A percentile compares a stretch with the other conserved stretches of the same genome.
Evolutionary conservation across 2,329 filamentous ascomycete genomes (phyloP).

Genomic region (Venturia asperata): DNA sequence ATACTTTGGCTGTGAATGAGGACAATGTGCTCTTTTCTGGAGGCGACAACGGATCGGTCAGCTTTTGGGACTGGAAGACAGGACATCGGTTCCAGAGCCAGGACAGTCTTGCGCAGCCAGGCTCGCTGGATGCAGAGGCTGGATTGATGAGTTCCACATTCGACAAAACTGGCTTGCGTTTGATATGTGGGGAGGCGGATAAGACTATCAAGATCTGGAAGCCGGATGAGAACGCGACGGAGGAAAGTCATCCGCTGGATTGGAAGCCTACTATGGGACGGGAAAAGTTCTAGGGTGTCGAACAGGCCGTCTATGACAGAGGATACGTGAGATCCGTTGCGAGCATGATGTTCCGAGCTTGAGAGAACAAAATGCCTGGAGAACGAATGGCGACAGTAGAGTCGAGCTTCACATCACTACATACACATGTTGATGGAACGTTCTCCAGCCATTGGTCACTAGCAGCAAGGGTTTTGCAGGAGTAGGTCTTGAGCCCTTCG

Average conservation of each 20-base stretch:
- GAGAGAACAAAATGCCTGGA: too few relatives aligned
- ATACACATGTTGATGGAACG: neutral
- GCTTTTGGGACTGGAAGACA: conserved; percentile 99
- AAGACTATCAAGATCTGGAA: conserved; percentile 99
- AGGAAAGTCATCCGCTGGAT: conserved; percentile 82
- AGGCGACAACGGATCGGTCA: conserved; percentile 89
- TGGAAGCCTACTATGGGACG: conserved; percentile 80
- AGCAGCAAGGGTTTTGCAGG: neutral
- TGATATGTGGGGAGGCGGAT: conserved; percentile 93
- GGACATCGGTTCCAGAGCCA: conserved; percentile 85
- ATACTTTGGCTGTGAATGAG: conserved; percentile 85
- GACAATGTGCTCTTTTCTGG: conserved; percentile 94
- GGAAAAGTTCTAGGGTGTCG: conserved; percentile 52
- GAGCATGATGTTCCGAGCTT: neutral
- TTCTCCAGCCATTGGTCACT: neutral
- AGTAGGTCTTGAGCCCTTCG: neutral
- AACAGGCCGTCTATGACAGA: too few relatives aligned
- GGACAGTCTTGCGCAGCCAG: conserved; percentile 88
- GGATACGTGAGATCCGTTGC: neutral
- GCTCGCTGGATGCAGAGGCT: conserved; percentile 85
- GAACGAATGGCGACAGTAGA: neutral
- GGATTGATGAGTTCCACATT: conserved; percentile 94
- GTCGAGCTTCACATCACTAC: neutral
- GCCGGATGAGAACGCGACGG: conserved; percentile 82
- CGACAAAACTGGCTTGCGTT: conserved; percentile 75